phyloP scores from a whole-genome alignment of 192 early-diverging fungal species.

The Piromyces sp. region DNA sequence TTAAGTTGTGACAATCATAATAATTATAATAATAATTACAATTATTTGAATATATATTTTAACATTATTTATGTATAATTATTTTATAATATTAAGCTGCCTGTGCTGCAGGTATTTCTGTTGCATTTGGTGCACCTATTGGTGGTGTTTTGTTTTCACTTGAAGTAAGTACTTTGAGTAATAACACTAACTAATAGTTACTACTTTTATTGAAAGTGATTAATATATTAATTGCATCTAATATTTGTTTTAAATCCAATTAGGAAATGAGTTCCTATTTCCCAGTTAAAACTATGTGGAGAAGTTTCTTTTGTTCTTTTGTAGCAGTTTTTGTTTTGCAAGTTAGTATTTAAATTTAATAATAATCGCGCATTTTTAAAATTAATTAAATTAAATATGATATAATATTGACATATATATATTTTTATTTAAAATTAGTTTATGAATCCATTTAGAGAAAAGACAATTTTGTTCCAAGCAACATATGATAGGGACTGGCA shows the following conservation, averaged over 20 bases:
- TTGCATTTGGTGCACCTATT: conserved; percentile 93
- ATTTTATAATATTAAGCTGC: conserved; percentile 21
- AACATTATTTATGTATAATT: no score
- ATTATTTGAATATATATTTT: no score
- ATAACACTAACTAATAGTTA: no score
- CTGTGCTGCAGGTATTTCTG: conserved; percentile 89
- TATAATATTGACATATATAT: neutral
- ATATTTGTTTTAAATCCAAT: neutral
- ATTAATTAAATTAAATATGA: no score
- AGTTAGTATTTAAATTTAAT: conserved; percentile 1
- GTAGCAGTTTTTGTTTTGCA: conserved; percentile 71
- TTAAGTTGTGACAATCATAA: no score
- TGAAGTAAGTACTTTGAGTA: no score
- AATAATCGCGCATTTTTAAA: no score
- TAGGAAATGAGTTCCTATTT: conserved; percentile 85
- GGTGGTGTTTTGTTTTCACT: conserved; percentile 58
- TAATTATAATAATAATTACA: no score
- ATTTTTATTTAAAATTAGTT: conserved; percentile 20
- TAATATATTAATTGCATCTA: no score
- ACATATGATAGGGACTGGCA: conserved; percentile 88
- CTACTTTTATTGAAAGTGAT: no score
- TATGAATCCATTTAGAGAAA: conserved; percentile 90
- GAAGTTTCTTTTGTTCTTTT: conserved; percentile 92
- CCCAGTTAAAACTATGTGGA: conserved; percentile 87
- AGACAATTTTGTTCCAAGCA: conserved; percentile 91